Evolutionary conservation across 257 asterid genomes (phyloP), one percentile per base, ranked within the genome.

Genomic region (Scutellaria barbata): DNA sequence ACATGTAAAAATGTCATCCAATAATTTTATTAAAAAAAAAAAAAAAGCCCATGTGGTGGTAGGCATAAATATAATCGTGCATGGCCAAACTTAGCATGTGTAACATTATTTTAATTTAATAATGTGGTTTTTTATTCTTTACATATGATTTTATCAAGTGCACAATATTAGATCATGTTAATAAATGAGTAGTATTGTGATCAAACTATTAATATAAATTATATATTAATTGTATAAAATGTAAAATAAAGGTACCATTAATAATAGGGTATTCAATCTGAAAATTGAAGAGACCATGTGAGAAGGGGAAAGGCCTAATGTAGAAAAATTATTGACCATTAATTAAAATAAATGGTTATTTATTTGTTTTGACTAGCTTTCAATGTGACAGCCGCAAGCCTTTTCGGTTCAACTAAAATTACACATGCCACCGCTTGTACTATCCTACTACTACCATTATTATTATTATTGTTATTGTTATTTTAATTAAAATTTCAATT

Each of bases 321-420:
- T 5, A 10, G 9, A 64, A 7, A 16, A 74, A 66, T 66, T 53
- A 71, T 51, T 30, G 72, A 52, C 68, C 69, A 51, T 75, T 45
- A 62, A 57, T 53, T 13, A 68, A 7, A 61, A 45, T 51, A 63
- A 74, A 47, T 20, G 59, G 6, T 30, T 8, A 72, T 62, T 75
- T 72, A 68, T 55, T 78, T 20, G 41, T 67, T 63, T 74, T 78
- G 74, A 72, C 76, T 72, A 45, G 42, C 58, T 78, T 68, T 75
- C 61, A 78, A 75, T 63, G 62, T 75, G 83, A 78, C 82, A 81
- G 75, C 77, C 69, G 77, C 79, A 78, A 75, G 45, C 59, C 42
- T 37, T 48, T 61, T 59, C 17, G 14, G 68, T 63, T 47, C 46
- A 58, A 52, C 61, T 33, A 63, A 61, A 42, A 25, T 41, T 45